Evolutionary conservation across 2,329 filamentous ascomycete species (phyloP).

Genomic region (Didymella glomerata): DNA sequence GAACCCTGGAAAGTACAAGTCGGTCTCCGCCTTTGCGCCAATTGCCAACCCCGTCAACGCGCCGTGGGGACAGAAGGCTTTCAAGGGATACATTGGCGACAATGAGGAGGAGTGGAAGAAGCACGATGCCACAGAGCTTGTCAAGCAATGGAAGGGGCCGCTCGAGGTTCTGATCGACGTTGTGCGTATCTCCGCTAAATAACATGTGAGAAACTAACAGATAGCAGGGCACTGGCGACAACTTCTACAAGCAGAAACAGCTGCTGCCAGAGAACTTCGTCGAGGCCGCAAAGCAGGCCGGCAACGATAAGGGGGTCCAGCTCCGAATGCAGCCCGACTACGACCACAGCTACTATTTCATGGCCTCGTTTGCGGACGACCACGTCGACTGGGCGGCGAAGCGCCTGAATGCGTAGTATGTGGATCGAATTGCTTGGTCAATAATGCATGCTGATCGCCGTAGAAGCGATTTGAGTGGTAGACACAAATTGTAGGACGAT

Average conservation of each 20-base stretch:
- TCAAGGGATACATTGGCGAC: constrained; percentile 85
- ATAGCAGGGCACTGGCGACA: constrained; percentile 84
- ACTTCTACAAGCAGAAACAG: constrained; percentile 95
- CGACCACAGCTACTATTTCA: constrained; percentile 98
- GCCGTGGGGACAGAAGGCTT: constrained; percentile 96
- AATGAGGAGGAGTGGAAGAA: constrained; percentile 79
- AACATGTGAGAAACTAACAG: constrained; percentile 10
- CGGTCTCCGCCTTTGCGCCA: constrained; percentile 88
- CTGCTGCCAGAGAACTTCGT: constrained; percentile 93
- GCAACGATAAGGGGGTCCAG: constrained; percentile 73
- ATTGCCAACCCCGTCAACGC: constrained; percentile 86
- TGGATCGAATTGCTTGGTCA: constrained; percentile 20
- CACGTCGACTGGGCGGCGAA: constrained; percentile 93
- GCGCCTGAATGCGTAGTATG: constrained; percentile 70
- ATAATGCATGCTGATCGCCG: constrained; percentile 36
- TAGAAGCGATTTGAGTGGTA: constrained; percentile 43
- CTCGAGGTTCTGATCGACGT: constrained; percentile 88
- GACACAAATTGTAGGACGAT: constrained; percentile 37
- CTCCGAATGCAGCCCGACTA: constrained; percentile 90
- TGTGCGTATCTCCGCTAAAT: constrained; percentile 59
- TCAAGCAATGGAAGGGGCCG: constrained; percentile 76
- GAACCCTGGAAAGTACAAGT: constrained; percentile 89
- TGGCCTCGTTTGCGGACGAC: constrained; percentile 87
- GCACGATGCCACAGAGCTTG: constrained; percentile 90
- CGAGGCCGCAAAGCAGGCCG: constrained; percentile 77